Evolutionary conservation across 306 rosid species (phyloP), one percentile per base, ranked within the genome.

Genomic region (Quillaja saponaria): DNA sequence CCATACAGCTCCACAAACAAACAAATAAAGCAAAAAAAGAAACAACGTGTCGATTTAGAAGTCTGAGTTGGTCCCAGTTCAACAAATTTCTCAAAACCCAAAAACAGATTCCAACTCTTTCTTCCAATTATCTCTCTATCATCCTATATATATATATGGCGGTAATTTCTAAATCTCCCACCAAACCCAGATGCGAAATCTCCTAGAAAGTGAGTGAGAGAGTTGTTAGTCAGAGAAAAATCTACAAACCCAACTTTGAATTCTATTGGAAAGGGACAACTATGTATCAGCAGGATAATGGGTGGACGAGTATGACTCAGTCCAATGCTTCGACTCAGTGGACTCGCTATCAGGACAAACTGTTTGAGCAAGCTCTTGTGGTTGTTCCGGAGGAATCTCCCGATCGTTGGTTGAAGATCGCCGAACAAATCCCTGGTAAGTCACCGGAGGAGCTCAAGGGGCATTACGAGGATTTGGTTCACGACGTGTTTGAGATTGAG

Each of bases 341-440:
- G 98, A 84, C 82, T 69, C 82, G 90, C 1, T 28, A 47, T 3
- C 85, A 87, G 15, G 97, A 94, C 65, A 86, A 83, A 86, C 69
- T 85, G 6, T 83, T 94, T 55, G 99, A 94, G 86, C 66, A 73
- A 18, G 97, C 97, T 16, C 74, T 94, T 5, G 74, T 84, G 19
- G 5, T 60, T 13, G 67, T 88, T 35, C 75, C 96, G 1, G 95
- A 85, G 33, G 75, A 78, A 17, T 6, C 13, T 18, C 85, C 86
- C 0, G 76, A 90, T 61, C 83, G 98, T 4, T 94, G 95, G 96
- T 83, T 76, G 34, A 77, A 28, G 76, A 74, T 94, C 40, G 94
- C 99, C 13, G 80, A 55, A 3, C 61, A 14, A 1, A 76, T 94
- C 1, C 97, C 97, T 0, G 96, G 97, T 0, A 84, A 64, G 86